Evolutionary conservation across 805 yeast genomes (phyloP).

Genomic region (Metschnikowia henanensis): DNA sequence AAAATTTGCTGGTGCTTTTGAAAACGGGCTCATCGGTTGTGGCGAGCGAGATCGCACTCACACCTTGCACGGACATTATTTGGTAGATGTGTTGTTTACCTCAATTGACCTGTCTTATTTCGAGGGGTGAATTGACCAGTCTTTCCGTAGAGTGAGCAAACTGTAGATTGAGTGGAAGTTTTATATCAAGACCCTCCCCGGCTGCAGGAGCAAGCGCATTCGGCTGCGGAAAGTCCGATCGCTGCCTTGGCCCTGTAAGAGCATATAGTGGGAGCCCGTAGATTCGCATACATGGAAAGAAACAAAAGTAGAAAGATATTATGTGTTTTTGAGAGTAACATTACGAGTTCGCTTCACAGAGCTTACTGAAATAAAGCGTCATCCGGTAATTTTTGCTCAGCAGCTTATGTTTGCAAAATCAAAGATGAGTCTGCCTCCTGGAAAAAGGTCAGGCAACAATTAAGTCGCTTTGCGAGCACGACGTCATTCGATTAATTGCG

Average conservation of each 20-base stretch:
- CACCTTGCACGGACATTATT: constrained; percentile 22
- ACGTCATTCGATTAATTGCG: too few relatives aligned
- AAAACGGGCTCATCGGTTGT: constrained; percentile 51
- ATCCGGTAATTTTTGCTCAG: too few relatives aligned
- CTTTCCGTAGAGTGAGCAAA: constrained; percentile 3
- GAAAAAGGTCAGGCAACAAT: too few relatives aligned
- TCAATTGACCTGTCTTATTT: background rate
- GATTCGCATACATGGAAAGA: too few relatives aligned
- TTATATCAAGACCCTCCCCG: constrained; percentile 6
- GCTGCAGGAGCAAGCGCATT: constrained; percentile 9
- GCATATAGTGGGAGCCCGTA: background rate
- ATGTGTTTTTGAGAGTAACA: too few relatives aligned
- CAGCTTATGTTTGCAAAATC: too few relatives aligned
- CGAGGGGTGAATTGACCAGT: background rate
- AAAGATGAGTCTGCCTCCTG: too few relatives aligned
- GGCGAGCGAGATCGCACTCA: constrained; percentile 62
- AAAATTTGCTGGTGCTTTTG: constrained; percentile 52
- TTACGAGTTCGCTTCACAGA: too few relatives aligned
- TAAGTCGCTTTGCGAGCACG: too few relatives aligned
- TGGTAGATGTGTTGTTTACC: background rate
- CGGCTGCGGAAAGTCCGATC: constrained; percentile 21
- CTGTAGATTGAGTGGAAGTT: constrained; percentile 2
- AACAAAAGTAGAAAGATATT: too few relatives aligned
- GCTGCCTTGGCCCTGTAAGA: constrained; percentile 5
- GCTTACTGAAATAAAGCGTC: too few relatives aligned